Base-by-base conservation (phyloP, 1,139 yeast genomes). In the Nakaseomyces bracarensis region DNA sequence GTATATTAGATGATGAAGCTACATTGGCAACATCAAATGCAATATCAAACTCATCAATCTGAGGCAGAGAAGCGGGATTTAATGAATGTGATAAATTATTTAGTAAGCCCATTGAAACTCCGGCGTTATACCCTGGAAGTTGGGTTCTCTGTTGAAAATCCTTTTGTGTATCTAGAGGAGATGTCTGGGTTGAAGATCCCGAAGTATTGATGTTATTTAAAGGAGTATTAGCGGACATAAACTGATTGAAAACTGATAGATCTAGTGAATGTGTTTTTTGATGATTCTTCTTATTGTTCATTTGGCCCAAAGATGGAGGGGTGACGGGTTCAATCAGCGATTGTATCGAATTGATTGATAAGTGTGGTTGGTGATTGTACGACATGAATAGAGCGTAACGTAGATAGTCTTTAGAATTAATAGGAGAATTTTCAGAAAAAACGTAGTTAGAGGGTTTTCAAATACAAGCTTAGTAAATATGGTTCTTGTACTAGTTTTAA, bases 301-400 rank as follows among this genome's bases (percentile, higher is more conserved):
- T 54, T 42, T 57, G 61, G 31, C 58, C 57, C 39, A 59, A 39
- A 9, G 59, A 55, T 23, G 65, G 62, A 21, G 65, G 62, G 13
- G 64, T 54, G 18, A 51, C 52, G 11, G 63, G 75, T 68, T 25
- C 74, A 66, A 37, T 63, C 63, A 42, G 51, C 54, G 55, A 68
- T 61, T 58, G 57, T 18, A 57, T 48, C 36, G 68, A 53, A 49
- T 57, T 49, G 53, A 64, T 53, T 63, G 79, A 59, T 39, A 57
- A 44, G 43, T 58, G 63, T 21, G 58, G 60, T 41, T 58, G 61
- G 44, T 57, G 63, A 22, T 53, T 51, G 38, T 51, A 49, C 10
- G 44, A 45, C 50, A 48, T 48, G n/a, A n/a, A n/a, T n/a, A n/a
- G n/a, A n/a, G n/a, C n/a, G n/a, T n/a, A n/a, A n/a, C n/a, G n/a